Evolutionary conservation across 768 basidiomycete genomes (phyloP), one percentile per base, ranked within the genome.

Genomic region (Leccinum rimulosum): DNA sequence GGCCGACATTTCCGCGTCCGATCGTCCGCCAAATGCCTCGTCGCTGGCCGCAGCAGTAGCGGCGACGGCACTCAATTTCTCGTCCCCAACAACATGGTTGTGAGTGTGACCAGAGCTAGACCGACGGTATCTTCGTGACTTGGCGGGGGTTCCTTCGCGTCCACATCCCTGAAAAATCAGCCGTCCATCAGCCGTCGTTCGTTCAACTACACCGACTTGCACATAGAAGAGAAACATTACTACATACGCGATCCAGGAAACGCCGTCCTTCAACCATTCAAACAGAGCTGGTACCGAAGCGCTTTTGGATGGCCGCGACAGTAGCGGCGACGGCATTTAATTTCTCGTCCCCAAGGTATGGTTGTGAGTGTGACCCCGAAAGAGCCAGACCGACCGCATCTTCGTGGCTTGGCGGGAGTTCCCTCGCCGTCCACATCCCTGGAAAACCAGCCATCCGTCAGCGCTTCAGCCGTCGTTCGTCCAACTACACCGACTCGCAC

Each of bases 331-430:
- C 10, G 4, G 7, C n/a, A 25, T 3, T 33, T 9, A 49, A 54
- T 19, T 62, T 58, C 3, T 54, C 22, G 28, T 55, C 64, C 6
- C 30, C 28, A n/a, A 2, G 5, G 17, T 22, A 36, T 22, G 48
- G 56, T 38, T 4, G 19, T 9, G n/a, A 17, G 8, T 27, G 27
- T 27, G 27, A 27, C 27, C 27, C 27, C 27, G 27, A 27, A 27
- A 27, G 27, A 27, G 27, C 27, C 27, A 27, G 27, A 27, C 27
- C 27, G 27, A 55, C 50, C 25, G 50, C 8, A 6, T 59, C 64
- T n/a, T 66, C 17, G 12, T 62, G 59, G 25, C 57, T 65, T n/a
- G 64, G 64, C 10, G 64, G 64, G 47, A 57, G 57, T 14, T 55
- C 61, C 8, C 55, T 30, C 5, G 12, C 35, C 22, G 22, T 22